phyloP scores from a whole-genome alignment of 2,329 filamentous ascomycete genomes.

The Paraconiothyrium brasiliense region DNA sequence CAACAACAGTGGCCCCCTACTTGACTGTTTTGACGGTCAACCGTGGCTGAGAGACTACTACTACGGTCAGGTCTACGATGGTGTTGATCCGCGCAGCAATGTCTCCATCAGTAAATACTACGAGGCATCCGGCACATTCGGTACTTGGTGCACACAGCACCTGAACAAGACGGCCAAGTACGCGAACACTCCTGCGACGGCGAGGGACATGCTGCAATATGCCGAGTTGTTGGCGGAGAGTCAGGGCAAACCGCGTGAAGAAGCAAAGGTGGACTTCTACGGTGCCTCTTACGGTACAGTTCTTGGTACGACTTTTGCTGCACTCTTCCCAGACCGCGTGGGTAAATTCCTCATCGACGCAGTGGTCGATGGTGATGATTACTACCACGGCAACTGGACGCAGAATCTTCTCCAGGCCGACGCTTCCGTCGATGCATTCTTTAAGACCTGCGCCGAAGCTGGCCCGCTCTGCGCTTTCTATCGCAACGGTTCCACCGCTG shows the following conservation, averaged over 20 bases:
- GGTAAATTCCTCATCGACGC: conserved; percentile 51
- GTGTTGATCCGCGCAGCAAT: conserved; percentile 6
- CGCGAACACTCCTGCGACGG: conserved; percentile 21
- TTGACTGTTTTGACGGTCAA: conserved; percentile 41
- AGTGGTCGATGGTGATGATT: conserved; percentile 16
- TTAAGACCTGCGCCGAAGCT: conserved; percentile 62
- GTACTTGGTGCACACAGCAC: conserved; percentile 18
- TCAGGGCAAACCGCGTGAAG: conserved; percentile 14
- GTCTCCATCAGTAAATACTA: conserved; percentile 8
- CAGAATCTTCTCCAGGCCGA: conserved; percentile 18
- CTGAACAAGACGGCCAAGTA: conserved; percentile 20
- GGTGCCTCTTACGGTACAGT: conserved; percentile 57
- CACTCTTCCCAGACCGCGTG: conserved; percentile 44
- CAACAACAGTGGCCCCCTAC: conserved; percentile 42
- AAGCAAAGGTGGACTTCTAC: conserved; percentile 43
- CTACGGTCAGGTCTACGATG: not conserved
- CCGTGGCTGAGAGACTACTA: conserved; percentile 13
- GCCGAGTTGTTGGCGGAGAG: conserved; percentile 14
- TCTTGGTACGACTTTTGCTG: conserved; percentile 55
- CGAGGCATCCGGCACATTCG: conserved; percentile 14
- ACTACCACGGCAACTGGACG: conserved; percentile 19
- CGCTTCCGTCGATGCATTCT: conserved; percentile 55
- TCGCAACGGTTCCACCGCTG: conserved; percentile 13
- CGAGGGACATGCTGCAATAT: conserved; percentile 27
- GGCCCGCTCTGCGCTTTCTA: conserved; percentile 37